Percentiles rank a stretch among this genome's conserved stretches.
phyloP scores from a whole-genome alignment of 2,329 filamentous ascomycete species.

The Beauveria brongniartii region DNA sequence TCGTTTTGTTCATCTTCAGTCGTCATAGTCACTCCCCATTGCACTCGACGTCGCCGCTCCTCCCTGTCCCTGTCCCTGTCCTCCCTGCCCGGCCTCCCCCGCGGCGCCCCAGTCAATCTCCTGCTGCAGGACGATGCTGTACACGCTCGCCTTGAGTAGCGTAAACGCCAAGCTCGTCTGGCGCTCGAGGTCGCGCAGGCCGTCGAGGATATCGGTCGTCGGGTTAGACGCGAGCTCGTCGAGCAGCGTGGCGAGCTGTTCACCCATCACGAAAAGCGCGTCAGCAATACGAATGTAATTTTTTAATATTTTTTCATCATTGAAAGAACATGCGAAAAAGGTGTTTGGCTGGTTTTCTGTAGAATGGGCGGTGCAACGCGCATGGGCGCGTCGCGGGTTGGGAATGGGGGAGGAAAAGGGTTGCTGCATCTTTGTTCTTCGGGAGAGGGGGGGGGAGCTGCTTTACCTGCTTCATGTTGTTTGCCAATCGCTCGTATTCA shows the following conservation, averaged over 20 bases:
- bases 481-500: constrained; percentile 79
- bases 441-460: too few species aligned
- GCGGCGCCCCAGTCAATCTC: constrained; percentile 71
- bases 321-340: too few species aligned
- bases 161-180: constrained; percentile 96
- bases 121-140: constrained; percentile 97
- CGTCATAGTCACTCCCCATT: constrained; percentile 3
- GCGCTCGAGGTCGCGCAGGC: constrained; percentile 77
- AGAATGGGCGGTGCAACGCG: neutral
- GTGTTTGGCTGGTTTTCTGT: too few species aligned
- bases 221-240: constrained; percentile 61
- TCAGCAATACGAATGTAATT: too few species aligned
- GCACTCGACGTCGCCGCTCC: neutral
- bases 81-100: constrained; percentile 27
- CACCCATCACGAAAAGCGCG: too few species aligned
- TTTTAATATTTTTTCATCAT: too few species aligned
- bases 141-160: constrained; percentile 93
- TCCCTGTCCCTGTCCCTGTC: constrained; percentile 16
- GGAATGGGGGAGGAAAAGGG: too few species aligned
- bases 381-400: neutral
- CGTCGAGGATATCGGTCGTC: constrained; percentile 76
- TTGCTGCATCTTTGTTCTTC: too few species aligned
- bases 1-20: neutral
- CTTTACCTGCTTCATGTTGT: constrained; percentile 80
- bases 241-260: constrained; percentile 51